Conservation (phyloP, 1,284 basidiomycete species). For the Moesziomyces sp. region DNA sequence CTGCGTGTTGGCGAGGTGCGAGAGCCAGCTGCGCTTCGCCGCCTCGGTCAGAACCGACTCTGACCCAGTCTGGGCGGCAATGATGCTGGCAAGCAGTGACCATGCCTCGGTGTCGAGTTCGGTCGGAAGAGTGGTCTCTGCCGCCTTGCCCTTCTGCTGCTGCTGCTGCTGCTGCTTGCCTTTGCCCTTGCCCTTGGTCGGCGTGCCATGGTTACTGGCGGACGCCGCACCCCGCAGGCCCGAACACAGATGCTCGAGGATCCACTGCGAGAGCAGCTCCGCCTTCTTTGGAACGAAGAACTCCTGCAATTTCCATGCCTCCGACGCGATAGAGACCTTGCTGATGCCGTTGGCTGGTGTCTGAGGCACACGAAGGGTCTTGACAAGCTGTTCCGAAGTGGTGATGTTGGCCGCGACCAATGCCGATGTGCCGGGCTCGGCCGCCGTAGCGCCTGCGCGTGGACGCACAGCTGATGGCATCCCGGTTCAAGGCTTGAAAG, state of each 20-base stretch:
- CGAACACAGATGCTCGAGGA: constrained; percentile 43
- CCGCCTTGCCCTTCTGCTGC: not conserved
- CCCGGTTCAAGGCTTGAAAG: not conserved
- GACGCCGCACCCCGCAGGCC: constrained; percentile 12
- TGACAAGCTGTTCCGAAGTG: constrained; percentile 59
- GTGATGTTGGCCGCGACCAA: constrained; percentile 45
- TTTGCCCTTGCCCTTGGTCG: constrained; percentile 34
- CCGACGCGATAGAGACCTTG: constrained; percentile 36
- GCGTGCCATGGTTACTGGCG: constrained; percentile 8
- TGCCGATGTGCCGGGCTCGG: constrained; percentile 5
- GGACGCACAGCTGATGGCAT: constrained; percentile 1
- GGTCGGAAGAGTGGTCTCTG: not conserved
- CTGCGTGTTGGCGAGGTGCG: constrained; percentile 38
- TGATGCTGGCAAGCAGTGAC: constrained; percentile 34
- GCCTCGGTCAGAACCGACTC: constrained; percentile 25
- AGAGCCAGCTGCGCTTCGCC: constrained; percentile 41
- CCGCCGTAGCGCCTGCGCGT: not conserved
- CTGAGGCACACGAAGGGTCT: constrained; percentile 46
- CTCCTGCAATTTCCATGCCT: constrained; percentile 31
- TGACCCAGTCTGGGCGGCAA: constrained; percentile 16
- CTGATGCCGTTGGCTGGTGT: constrained; percentile 18
- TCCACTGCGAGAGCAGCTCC: constrained; percentile 51
- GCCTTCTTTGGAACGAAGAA: constrained; percentile 54
- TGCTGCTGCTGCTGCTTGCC: constrained; percentile 19
- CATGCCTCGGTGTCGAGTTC: constrained; percentile 40